A percentile compares a stretch with the other conserved stretches of the same genome.
phyloP scores from a whole-genome alignment of 2,329 filamentous ascomycete species.

The Arthrobotrys megalospora region DNA sequence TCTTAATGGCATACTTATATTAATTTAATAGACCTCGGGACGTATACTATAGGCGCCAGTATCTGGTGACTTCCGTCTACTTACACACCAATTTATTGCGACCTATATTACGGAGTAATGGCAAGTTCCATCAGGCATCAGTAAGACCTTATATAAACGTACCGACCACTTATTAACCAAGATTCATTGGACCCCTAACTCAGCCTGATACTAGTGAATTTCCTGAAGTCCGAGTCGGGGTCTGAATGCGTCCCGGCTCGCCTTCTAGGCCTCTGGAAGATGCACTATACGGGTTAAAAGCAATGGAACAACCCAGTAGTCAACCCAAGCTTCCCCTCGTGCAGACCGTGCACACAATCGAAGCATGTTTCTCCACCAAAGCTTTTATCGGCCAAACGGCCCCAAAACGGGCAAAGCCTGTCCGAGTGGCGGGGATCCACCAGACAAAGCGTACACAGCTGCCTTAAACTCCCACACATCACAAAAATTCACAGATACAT shows the following conservation, averaged over 20 bases:
- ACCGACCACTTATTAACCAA: neutral
- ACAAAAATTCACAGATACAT: slow-evolving; percentile 15
- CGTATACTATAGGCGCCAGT: slow-evolving; percentile 10
- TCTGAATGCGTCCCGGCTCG: slow-evolving; percentile 11
- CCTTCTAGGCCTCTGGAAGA: slow-evolving; percentile 10
- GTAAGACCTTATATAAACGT: slow-evolving; percentile 1
- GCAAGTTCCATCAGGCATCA: slow-evolving; percentile 28
- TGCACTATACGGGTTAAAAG: neutral
- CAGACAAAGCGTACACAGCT: slow-evolving; percentile 32
- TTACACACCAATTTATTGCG: neutral
- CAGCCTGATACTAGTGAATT: slow-evolving; percentile 10
- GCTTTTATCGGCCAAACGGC: slow-evolving; percentile 39
- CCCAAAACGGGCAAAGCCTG: slow-evolving; percentile 49
- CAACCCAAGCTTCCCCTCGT: slow-evolving; percentile 4
- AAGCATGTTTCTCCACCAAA: slow-evolving; percentile 11
- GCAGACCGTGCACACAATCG: slow-evolving; percentile 20
- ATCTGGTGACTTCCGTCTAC: slow-evolving; percentile 35
- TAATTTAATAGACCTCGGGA: neutral
- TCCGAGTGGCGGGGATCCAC: slow-evolving; percentile 32
- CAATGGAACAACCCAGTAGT: slow-evolving; percentile 21
- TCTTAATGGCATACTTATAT: slow-evolving; percentile 6
- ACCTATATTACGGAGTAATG: slow-evolving; percentile 20
- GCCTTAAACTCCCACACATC: slow-evolving; percentile 39
- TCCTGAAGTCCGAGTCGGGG: slow-evolving; percentile 21
- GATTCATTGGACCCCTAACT: neutral